Conservation (phyloP, 2,329 filamentous ascomycete species). For the Microcera coccophila region DNA sequence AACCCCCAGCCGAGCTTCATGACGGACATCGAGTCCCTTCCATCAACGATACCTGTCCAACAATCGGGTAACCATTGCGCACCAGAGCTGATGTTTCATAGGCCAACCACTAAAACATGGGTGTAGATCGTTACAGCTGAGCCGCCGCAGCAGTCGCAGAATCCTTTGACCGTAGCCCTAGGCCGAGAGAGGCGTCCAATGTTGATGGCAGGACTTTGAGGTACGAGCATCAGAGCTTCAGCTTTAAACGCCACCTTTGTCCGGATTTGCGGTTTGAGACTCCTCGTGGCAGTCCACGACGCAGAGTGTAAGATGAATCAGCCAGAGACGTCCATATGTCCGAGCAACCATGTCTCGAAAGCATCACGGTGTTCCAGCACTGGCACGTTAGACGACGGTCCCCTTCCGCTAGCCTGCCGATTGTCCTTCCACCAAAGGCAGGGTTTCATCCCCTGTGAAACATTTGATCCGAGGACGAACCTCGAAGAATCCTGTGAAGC, state of each 20-base stretch:
- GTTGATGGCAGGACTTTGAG: not conserved
- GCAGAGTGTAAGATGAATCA: constrained; percentile 12
- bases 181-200: not conserved
- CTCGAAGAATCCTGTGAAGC: constrained; percentile 1
- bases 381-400: not conserved
- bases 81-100: not conserved
- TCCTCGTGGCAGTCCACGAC: not conserved
- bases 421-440: not conserved
- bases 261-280: not conserved
- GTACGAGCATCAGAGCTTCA: constrained; percentile 2
- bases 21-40: not conserved
- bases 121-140: not conserved
- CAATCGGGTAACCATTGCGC: not conserved
- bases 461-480: not conserved
- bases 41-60: not conserved
- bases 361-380: not conserved
- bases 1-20: not conserved
- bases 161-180: not conserved
- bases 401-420: not conserved
- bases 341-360: constrained; percentile 6
- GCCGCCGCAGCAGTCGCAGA: not conserved
- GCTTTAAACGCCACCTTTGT: constrained; percentile 4
- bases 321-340: constrained; percentile 5
- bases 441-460: not conserved
- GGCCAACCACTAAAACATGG: not conserved